Percentiles rank a stretch among this genome's conserved stretches.
Evolutionary conservation across 108 stramenopile genomes (phyloP).

Genomic region (Pseudonitzschia pungens): DNA sequence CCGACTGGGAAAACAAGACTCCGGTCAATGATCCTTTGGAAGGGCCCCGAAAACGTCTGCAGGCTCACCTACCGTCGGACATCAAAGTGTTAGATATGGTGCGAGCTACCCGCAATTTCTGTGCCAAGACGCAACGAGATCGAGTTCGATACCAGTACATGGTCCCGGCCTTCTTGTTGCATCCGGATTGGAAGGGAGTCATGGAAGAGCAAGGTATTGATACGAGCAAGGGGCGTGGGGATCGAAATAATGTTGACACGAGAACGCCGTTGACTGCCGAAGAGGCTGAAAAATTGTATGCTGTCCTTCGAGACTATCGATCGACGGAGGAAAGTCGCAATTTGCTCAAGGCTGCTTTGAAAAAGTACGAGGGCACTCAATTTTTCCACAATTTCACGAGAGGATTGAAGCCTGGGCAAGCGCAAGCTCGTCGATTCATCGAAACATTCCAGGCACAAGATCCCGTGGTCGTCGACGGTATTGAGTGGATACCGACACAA

Average conservation of each 20-base stretch:
- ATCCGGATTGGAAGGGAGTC: constrained; percentile 20
- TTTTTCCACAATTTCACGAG: constrained; percentile 90
- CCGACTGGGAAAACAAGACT: constrained; percentile 18
- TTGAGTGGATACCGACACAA: constrained; percentile 85
- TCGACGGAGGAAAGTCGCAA: constrained; percentile 54
- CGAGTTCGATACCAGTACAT: constrained; percentile 96
- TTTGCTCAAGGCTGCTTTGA: constrained; percentile 55
- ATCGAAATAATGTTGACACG: constrained; percentile 34
- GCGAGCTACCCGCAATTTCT: constrained; percentile 84
- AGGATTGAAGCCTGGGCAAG: constrained; percentile 59
- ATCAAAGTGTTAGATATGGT: constrained; percentile 83
- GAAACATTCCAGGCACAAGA: constrained; percentile 65
- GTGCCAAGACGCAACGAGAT: constrained; percentile 88
- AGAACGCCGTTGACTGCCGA: constrained; percentile 39
- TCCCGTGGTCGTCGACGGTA: constrained; percentile 60
- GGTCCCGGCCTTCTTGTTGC: constrained; percentile 85
- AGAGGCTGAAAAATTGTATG: constrained; percentile 41
- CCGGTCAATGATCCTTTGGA: constrained; percentile 32
- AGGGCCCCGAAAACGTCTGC: constrained; percentile 58
- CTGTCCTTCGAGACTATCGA: constrained; percentile 48
- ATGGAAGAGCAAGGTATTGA: constrained; percentile 33
- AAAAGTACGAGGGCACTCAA: constrained; percentile 87
- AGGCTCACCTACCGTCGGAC: constrained; percentile 82
- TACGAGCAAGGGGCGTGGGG: constrained; percentile 15
- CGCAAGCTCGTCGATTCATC: constrained; percentile 79